Base-by-base conservation (phyloP, 2,329 filamentous ascomycete genomes). In the Sporothrix phasma region DNA sequence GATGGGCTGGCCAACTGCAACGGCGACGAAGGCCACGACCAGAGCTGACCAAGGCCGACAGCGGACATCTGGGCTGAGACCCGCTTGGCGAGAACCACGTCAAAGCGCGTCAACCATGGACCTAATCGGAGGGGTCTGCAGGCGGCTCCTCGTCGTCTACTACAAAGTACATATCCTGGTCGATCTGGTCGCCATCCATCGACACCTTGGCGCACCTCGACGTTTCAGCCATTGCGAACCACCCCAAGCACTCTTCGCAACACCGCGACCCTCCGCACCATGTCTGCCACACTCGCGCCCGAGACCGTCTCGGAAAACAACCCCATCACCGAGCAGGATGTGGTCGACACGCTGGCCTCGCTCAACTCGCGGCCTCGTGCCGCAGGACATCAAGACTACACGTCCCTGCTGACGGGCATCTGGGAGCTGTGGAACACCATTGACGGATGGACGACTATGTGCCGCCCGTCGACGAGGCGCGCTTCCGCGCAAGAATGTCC, bases 371-470 rank as follows among this genome's bases (percentile, higher is more conserved):
- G 22, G 54, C 54, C 1, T 41, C 37, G 24, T 31, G 26, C 56
- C 19, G 4, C 24, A 51, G 13, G 58, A 64, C 15, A 11, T 58
- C 8, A 45, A 43, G 45, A 60, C 41, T 64, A 60, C 43, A 31
- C 43, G 10, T 41, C 41, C 3, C 31, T 64, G 22, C 31, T 64
- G 15, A 45, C 53, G 1, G 43, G 51, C 43, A 47, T 61, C 45
- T 47, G 46, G 45, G 56, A 61, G 13, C 45, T 39, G 24, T 31
- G 22, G 22, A 59, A 70, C 34, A 31, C 61, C 11, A 65, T 73
- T 22, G 65, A 68, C 22, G 68, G 11, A 64, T 64, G 1, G 64
- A 69, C 6, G 72, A 74, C 59, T 74, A 71, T 66, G 4, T 58
- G 51, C 3, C 68, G 70, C 8, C 17, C 34, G n/a, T 69, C 68